Percentiles rank a stretch among this genome's conserved stretches.
phyloP scores from a whole-genome alignment of 371 early-diverging fungal genomes.

The Parasitella parasitica region DNA sequence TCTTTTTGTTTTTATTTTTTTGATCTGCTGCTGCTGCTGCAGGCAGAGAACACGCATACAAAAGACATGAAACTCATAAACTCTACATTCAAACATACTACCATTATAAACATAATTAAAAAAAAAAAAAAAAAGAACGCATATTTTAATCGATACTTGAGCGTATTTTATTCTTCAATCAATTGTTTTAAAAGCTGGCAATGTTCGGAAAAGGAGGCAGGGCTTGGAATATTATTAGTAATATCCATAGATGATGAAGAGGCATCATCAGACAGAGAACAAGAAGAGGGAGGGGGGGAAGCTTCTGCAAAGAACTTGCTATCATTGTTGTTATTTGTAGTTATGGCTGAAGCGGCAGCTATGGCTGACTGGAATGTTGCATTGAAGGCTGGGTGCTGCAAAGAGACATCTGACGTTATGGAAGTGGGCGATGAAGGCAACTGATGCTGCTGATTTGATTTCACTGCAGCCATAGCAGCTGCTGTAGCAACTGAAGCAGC shows the following conservation, averaged over 20 bases:
- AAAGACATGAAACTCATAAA: too few species aligned
- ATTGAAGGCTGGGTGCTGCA: not conserved
- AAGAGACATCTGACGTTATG: not conserved
- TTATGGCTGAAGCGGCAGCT: not conserved
- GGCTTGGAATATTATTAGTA: not conserved
- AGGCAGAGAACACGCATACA: too few species aligned
- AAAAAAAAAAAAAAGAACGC: too few species aligned
- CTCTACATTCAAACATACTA: too few species aligned
- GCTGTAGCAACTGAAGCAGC: slow-evolving; percentile 17
- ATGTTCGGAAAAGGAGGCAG: not conserved
- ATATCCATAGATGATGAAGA: not conserved
- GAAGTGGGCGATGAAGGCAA: not conserved
- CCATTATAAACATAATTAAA: too few species aligned
- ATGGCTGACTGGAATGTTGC: not conserved
- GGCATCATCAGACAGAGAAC: not conserved
- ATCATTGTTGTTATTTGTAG: not conserved
- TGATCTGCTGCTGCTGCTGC: too few species aligned
- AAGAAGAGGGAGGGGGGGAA: not conserved
- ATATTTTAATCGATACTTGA: too few species aligned
- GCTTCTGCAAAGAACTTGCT: not conserved
- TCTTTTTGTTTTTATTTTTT: too few species aligned
- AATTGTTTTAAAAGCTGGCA: not conserved
- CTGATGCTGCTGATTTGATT: not conserved
- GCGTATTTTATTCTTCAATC: not conserved
- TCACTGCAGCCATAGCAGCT: slow-evolving; percentile 18